phyloP scores from a whole-genome alignment of 345 rosid genomes.

The Triadica sebifera region DNA sequence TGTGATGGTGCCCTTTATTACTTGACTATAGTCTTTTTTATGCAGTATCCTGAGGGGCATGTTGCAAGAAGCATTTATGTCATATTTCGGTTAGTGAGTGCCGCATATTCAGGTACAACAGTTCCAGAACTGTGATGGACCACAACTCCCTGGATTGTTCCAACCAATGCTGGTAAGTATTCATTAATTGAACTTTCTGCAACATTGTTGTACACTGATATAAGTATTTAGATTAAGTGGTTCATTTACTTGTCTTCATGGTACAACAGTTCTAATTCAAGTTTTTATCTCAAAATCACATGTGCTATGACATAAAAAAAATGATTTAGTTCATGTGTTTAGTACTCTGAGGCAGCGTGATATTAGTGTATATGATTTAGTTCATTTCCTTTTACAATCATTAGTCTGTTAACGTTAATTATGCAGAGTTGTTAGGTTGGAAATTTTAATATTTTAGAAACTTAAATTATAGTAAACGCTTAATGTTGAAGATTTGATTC shows the following conservation, averaged over 20 bases:
- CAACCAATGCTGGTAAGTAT: slow-evolving; percentile 84
- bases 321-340: no score
- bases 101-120: slow-evolving; percentile 42
- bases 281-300: not conserved
- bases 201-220: not conserved
- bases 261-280: not conserved
- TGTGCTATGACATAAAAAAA: not conserved
- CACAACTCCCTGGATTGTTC: slow-evolving; percentile 96
- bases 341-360: no score
- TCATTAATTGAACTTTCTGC: not conserved
- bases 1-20: slow-evolving; percentile 6
- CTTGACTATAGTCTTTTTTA: slow-evolving; percentile 7
- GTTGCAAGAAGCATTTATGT: slow-evolving; percentile 90
- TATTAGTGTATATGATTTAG: no score
- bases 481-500: not conserved
- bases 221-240: not conserved
- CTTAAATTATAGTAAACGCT: not conserved
- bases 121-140: slow-evolving; percentile 85
- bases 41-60: slow-evolving; percentile 97
- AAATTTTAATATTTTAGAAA: not conserved
- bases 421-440: not conserved
- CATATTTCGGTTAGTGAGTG: slow-evolving; percentile 54
- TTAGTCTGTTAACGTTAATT: not conserved
- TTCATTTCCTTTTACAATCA: not conserved
- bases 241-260: slow-evolving; percentile 1